phyloP scores from a whole-genome alignment of 495 filamentous ascomycete genomes.

The Trichoderma parareesei region DNA sequence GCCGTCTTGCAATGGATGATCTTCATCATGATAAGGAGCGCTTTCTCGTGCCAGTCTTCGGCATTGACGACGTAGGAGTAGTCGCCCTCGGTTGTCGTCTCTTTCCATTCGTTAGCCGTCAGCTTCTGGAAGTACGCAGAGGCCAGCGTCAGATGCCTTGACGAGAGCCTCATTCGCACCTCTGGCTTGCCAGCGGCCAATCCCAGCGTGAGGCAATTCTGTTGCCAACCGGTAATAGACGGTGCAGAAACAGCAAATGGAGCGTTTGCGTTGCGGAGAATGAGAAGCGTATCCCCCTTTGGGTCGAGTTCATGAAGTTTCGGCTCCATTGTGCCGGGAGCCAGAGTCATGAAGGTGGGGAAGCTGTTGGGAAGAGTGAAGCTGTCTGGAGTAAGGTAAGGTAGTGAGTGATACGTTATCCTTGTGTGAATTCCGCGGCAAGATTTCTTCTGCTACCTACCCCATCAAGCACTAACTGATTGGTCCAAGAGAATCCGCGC shows the following conservation, averaged over 20 bases:
- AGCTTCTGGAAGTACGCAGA: not conserved
- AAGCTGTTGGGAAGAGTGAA: no score
- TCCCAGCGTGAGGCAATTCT: not conserved
- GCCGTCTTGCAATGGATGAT: not conserved
- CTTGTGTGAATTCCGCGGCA: no score
- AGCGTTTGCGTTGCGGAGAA: conserved; percentile 1
- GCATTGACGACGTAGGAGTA: not conserved
- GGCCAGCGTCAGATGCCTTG: not conserved
- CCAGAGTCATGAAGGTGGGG: no score
- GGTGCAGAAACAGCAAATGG: not conserved
- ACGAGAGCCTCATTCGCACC: not conserved
- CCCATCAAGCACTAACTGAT: no score
- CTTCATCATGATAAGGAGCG: not conserved
- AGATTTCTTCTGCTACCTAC: no score
- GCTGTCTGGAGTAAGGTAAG: no score
- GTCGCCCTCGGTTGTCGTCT: not conserved
- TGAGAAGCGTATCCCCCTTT: conserved; percentile 13
- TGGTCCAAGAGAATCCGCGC: no score
- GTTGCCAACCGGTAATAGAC: no score
- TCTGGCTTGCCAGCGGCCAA: not conserved
- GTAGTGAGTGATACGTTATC: no score
- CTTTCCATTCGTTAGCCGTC: not conserved
- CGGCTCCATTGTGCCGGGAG: not conserved
- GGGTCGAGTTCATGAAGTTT: not conserved
- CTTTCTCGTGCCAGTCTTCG: not conserved